phyloP scores from a whole-genome alignment of 2,329 filamentous ascomycete species.

The Metarhizium rileyi region DNA sequence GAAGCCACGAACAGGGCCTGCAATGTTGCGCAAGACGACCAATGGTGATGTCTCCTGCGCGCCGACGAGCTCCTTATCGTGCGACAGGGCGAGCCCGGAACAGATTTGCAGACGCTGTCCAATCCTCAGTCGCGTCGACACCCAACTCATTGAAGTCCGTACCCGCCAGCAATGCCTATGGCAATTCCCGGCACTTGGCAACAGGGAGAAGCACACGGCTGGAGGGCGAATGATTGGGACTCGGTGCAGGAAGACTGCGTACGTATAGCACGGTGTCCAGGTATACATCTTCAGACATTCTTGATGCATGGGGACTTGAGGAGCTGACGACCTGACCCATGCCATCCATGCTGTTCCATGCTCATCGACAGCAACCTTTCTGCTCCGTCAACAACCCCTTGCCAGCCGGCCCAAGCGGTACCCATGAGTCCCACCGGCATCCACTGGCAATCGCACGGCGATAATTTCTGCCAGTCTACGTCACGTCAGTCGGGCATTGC shows the following conservation, averaged over 20 bases:
- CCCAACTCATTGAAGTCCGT: not conserved
- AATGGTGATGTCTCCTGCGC: constrained; percentile 1
- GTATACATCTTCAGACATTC: no score
- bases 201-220: no score
- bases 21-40: constrained; percentile 3
- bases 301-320: not conserved
- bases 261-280: no score
- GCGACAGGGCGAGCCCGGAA: not conserved
- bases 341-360: not conserved
- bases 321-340: not conserved
- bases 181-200: not conserved
- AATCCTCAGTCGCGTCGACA: not conserved
- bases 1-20: not conserved
- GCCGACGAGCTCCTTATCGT: constrained; percentile 5
- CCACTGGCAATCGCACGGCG: not conserved
- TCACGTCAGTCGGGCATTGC: not conserved
- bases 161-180: no score
- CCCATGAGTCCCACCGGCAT: not conserved
- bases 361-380: not conserved
- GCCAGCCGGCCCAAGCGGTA: not conserved
- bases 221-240: no score
- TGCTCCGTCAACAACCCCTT: not conserved
- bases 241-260: no score
- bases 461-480: no score
- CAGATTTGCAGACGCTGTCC: not conserved